Evolutionary conservation across 1,139 yeast species (phyloP).

Genomic region (Geotrichum reessii): DNA sequence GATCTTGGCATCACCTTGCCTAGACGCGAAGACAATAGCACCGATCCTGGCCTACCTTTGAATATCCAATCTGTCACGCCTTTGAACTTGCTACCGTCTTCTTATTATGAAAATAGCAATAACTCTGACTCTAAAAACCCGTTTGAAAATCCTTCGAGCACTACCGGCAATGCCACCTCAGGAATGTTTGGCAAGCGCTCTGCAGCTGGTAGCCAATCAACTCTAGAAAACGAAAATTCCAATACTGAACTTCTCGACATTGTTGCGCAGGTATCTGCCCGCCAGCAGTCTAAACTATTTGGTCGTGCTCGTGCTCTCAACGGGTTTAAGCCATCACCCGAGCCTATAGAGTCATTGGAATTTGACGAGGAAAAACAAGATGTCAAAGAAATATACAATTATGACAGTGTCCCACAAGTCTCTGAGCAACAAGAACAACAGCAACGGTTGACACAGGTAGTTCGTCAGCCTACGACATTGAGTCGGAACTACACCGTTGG

Average conservation of each 20-base stretch:
- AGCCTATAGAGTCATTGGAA: background rate
- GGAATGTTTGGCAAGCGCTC: background rate
- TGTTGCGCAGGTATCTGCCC: background rate
- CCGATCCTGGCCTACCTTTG: constrained; percentile 35
- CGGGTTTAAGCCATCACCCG: constrained; percentile 8
- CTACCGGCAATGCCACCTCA: background rate
- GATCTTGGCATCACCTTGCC: constrained; percentile 24
- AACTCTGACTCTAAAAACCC: background rate
- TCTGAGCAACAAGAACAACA: background rate
- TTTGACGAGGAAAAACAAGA: background rate
- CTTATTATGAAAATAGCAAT: background rate
- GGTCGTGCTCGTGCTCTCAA: constrained; percentile 10
- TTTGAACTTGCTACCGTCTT: background rate
- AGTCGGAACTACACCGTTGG: constrained; percentile 2
- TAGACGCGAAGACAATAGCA: constrained; percentile 33
- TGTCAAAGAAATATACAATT: background rate
- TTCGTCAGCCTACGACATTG: background rate
- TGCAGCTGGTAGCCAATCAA: background rate
- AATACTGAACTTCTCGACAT: background rate
- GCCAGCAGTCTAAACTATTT: background rate
- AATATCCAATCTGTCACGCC: constrained; percentile 1
- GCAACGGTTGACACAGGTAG: background rate
- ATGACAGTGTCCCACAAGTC: background rate
- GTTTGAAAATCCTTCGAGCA: background rate
- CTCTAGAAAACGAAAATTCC: background rate